phyloP scores from a whole-genome alignment of 805 yeast species.

The Starmerella ratchasimensis region DNA sequence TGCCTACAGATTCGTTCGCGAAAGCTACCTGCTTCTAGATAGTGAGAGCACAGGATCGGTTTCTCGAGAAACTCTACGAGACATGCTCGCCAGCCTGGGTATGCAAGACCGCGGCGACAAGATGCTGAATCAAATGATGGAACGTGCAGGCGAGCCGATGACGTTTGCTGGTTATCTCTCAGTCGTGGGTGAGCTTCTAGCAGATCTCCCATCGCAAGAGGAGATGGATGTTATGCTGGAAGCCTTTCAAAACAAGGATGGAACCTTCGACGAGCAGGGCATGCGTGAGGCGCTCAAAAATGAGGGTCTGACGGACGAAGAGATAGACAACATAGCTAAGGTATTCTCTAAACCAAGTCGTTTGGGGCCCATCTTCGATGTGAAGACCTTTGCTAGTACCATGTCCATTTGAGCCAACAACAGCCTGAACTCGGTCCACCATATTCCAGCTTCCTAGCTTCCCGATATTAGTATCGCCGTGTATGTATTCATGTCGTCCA shows the following conservation, averaged over 20 bases:
- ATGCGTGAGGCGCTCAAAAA: conserved; percentile 12
- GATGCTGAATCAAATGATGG: conserved; percentile 18
- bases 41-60: conserved; percentile 20
- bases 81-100: conserved; percentile 20
- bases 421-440: too few relatives aligned
- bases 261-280: conserved; percentile 15
- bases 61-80: conserved; percentile 14
- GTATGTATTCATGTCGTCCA: too few relatives aligned
- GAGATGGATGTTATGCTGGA: conserved; percentile 19
- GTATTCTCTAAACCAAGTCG: conserved; percentile 15
- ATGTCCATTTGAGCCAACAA: conserved; percentile 7
- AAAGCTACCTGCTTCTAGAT: conserved; percentile 20
- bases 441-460: too few relatives aligned
- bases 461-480: too few relatives aligned
- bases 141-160: conserved; percentile 19
- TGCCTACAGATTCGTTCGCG: conserved; percentile 21
- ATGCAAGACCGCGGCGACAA: conserved; percentile 10
- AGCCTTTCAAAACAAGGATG: conserved; percentile 16
- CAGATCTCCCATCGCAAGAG: conserved; percentile 17
- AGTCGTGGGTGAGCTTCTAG: conserved; percentile 19
- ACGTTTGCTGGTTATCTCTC: conserved; percentile 20
- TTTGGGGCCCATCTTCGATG: conserved; percentile 16
- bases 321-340: conserved; percentile 14
- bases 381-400: conserved; percentile 12
- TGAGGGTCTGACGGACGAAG: conserved; percentile 16